Base-by-base conservation (phyloP, 2,329 filamentous ascomycete genomes). In the Aspergillus nomiae region DNA sequence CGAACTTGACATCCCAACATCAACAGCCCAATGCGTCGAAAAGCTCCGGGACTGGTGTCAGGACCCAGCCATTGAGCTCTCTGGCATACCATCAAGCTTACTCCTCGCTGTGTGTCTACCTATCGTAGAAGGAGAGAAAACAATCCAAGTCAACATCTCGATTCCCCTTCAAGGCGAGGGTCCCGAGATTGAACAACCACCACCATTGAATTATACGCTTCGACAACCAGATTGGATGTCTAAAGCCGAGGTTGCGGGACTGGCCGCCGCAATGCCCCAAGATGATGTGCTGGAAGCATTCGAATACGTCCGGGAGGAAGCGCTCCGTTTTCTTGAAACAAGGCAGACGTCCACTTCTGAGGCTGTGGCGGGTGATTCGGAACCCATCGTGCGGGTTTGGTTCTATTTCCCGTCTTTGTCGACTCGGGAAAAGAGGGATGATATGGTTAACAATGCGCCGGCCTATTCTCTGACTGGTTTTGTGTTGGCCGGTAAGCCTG, bases 391-490 rank as follows among this genome's bases (percentile, higher is more conserved):
- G 3, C 77, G 86, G 10, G 86, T 85, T 1, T 88, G 86, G 86
- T 88, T 88, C 69, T 88, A 88, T 73, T 87, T 89, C 65, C 86
- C 86, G 0, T 87, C 85, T 1, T 83, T 89, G 59, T 85, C 83
- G 46, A 88, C 86, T 0, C 82, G 86, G 3, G 80, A 81, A 53
- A 89, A 88, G 68, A 80, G 86, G 54, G 81, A 85, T 66, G 86
- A 89, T 65, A 74, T 88, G 48, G 82, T 88, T 51, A 81, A 79
- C 60, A 75, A 85, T 61, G 85, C 85, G 0, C 82, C 85, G 0
- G 66, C 70, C 0, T 86, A 87, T 70, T 74, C 70, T 2, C 78
- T 89, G 0, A 87, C 86, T 0, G 86, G 86, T 0, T 88, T 89
- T 67, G 80, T 88, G 4, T 77, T 86, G 19, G 86, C 86, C 0